Evolutionary conservation across 2,329 filamentous ascomycete genomes (phyloP).

Genomic region (Aspergillus hortae): DNA sequence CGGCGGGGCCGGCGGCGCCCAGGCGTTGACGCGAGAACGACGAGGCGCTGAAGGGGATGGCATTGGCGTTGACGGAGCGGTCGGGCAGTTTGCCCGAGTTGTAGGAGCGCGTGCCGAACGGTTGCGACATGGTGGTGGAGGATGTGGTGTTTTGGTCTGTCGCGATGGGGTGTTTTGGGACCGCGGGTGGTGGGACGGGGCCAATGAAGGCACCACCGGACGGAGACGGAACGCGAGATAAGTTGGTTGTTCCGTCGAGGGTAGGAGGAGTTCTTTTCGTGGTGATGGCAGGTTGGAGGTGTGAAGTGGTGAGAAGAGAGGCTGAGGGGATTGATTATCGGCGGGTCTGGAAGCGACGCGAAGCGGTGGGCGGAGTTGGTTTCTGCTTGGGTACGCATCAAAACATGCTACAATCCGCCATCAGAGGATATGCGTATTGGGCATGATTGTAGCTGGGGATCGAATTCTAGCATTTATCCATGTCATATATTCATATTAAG

Average conservation of each 20-base stretch:
- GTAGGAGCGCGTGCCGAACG: constrained; percentile 54
- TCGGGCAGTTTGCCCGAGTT: constrained; percentile 54
- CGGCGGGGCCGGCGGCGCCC: constrained; percentile 23
- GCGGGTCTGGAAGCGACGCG: constrained; percentile 13
- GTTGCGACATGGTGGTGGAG: constrained; percentile 47
- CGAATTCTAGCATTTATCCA: too few relatives aligned
- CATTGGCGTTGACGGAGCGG: constrained; percentile 40
- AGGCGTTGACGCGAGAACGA: constrained; percentile 42
- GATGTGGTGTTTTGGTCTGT: constrained; percentile 2
- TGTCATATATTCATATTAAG: too few relatives aligned
- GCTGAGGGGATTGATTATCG: background rate
- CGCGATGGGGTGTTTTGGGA: constrained; percentile 1
- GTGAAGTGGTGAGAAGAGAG: background rate
- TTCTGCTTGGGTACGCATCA: background rate
- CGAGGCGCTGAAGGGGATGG: constrained; percentile 42
- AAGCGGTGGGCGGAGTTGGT: constrained; percentile 17
- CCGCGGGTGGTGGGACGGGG: background rate
- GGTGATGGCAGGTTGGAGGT: background rate
- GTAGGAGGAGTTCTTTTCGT: background rate
- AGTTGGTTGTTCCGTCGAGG: background rate
- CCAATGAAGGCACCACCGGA: background rate
- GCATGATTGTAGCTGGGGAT: too few relatives aligned
- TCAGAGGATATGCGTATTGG: too few relatives aligned
- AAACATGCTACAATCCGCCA: too few relatives aligned
- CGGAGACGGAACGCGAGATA: too few relatives aligned